Evolutionary conservation across 768 basidiomycete species (phyloP).

Genomic region (Boletus rufocinnamomeus): DNA sequence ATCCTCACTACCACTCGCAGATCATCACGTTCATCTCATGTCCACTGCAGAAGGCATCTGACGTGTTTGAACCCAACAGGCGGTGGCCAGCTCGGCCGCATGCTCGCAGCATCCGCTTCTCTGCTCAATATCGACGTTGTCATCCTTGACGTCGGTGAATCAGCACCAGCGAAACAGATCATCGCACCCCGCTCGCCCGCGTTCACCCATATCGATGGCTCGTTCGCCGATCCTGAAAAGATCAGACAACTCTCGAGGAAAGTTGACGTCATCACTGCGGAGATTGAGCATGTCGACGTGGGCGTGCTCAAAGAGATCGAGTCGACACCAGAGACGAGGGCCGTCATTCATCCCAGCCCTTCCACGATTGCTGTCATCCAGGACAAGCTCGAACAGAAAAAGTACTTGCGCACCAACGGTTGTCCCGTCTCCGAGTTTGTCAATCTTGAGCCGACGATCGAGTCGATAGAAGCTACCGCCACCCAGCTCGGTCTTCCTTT

Average conservation of each 20-base stretch:
- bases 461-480: slow-evolving; percentile 55
- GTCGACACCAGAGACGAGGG: slow-evolving; percentile 30
- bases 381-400: slow-evolving; percentile 68
- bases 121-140: slow-evolving; percentile 81
- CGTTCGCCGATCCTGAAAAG: slow-evolving; percentile 77
- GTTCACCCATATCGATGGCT: slow-evolving; percentile 78
- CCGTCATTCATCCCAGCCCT: slow-evolving; percentile 72
- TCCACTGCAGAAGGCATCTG: slow-evolving; percentile 2
- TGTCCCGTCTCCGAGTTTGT: slow-evolving; percentile 62
- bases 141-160: slow-evolving; percentile 81
- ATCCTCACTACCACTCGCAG: slow-evolving; percentile 16
- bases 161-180: slow-evolving; percentile 89
- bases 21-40: slow-evolving; percentile 2
- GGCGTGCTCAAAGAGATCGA: slow-evolving; percentile 57
- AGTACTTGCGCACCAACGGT: slow-evolving; percentile 50
- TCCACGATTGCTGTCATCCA: slow-evolving; percentile 85
- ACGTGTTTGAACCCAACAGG: slow-evolving; percentile 47
- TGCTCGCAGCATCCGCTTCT: slow-evolving; percentile 90
- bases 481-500: slow-evolving; percentile 75
- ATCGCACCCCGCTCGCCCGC: slow-evolving; percentile 52
- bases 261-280: slow-evolving; percentile 89
- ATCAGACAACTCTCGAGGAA: slow-evolving; percentile 77
- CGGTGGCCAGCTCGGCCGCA: slow-evolving; percentile 96
- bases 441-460: slow-evolving; percentile 53
- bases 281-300: slow-evolving; percentile 95